phyloP scores from a whole-genome alignment of 768 basidiomycete genomes.

The Macrolepiota dolichaula region DNA sequence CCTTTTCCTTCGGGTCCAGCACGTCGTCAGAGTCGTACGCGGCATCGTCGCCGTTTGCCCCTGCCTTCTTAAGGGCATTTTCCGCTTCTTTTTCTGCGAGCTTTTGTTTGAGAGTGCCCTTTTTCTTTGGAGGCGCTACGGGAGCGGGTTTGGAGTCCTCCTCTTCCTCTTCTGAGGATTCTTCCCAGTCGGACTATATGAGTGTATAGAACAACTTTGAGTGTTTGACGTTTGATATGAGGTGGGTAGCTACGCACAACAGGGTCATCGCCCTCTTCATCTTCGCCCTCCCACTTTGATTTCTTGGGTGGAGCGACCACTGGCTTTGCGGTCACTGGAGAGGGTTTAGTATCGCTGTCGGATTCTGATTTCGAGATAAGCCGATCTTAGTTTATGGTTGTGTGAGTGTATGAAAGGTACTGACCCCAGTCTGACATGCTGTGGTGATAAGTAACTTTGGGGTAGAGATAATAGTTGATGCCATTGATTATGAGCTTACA shows the following conservation, averaged over 20 bases:
- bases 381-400: not conserved
- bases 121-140: slow-evolving; percentile 81
- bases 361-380: slow-evolving; percentile 24
- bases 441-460: not conserved
- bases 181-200: slow-evolving; percentile 90
- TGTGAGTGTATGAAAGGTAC: not conserved
- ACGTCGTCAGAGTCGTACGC: slow-evolving; percentile 74
- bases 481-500: not conserved
- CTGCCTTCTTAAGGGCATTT: slow-evolving; percentile 50
- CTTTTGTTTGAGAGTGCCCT: slow-evolving; percentile 88
- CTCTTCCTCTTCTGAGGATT: slow-evolving; percentile 42
- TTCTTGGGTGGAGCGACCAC: slow-evolving; percentile 26
- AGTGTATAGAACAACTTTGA: not conserved
- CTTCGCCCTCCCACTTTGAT: slow-evolving; percentile 88
- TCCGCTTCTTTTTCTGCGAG: slow-evolving; percentile 88
- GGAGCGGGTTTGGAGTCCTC: slow-evolving; percentile 48
- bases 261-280: slow-evolving; percentile 77
- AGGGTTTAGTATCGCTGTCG: slow-evolving; percentile 31
- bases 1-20: slow-evolving; percentile 77
- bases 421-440: slow-evolving; percentile 39
- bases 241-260: slow-evolving; percentile 50
- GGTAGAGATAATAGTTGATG: not conserved
- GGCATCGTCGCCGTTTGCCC: slow-evolving; percentile 35
- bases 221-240: not conserved
- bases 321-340: slow-evolving; percentile 18